A percentile compares a stretch with the other conserved stretches of the same genome.
Evolutionary conservation across 1,139 yeast species (phyloP).

Genomic region (Hemisphaericaspora lyxosophila): DNA sequence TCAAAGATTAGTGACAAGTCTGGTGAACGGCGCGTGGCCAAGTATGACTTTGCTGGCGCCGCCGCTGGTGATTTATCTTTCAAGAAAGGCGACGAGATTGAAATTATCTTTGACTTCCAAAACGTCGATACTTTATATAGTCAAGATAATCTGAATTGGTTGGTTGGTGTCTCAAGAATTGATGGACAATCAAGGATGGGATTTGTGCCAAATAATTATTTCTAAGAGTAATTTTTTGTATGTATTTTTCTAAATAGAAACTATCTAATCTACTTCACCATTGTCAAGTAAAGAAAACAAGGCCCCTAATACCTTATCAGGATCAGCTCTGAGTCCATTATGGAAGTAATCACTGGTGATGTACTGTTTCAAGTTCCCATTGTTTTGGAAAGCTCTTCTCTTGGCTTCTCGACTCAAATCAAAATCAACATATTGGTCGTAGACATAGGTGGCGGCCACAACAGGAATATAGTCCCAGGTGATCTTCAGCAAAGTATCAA

Average conservation of each 20-base stretch:
- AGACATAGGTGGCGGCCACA: constrained; percentile 49
- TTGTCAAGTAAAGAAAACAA: constrained; percentile 41
- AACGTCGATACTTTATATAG: constrained; percentile 22
- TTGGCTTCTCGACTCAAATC: constrained; percentile 37
- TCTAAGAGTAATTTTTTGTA: constrained; percentile 10
- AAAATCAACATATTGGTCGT: constrained; percentile 58
- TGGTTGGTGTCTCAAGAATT: constrained; percentile 25
- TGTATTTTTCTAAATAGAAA: not conserved
- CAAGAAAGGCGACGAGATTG: constrained; percentile 34
- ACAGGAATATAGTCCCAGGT: constrained; percentile 45
- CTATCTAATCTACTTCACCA: constrained; percentile 38
- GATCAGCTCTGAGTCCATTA: constrained; percentile 47
- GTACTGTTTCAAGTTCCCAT: constrained; percentile 39
- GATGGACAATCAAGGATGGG: constrained; percentile 31
- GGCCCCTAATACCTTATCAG: constrained; percentile 40
- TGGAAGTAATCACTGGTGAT: constrained; percentile 55
- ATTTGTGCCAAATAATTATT: constrained; percentile 40
- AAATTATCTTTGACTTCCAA: constrained; percentile 36
- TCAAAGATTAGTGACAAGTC: constrained; percentile 15
- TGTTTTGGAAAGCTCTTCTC: constrained; percentile 26
- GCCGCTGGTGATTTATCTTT: constrained; percentile 45
- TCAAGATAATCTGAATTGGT: constrained; percentile 31
- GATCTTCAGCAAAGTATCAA: constrained; percentile 25
- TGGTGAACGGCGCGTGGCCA: constrained; percentile 21
- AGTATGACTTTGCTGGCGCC: constrained; percentile 30